These are phyloP conservation scores for Shiraia sp. DNA, from an alignment of 2,329 filamentous ascomycete species.

Conservation along the genomic window DNA sequence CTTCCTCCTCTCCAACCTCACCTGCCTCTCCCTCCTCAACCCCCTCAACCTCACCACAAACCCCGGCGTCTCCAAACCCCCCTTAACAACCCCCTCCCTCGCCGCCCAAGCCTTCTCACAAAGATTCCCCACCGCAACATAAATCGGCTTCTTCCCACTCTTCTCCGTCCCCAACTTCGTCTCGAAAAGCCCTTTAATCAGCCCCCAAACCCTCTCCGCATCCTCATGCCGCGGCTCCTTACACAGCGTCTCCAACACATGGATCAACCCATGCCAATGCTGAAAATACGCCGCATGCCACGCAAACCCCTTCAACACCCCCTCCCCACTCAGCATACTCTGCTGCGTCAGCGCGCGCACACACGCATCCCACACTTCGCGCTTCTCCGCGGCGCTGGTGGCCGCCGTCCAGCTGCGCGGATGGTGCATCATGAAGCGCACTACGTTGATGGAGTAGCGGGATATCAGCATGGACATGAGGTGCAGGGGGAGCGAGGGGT, in stretches of 20 bases:
- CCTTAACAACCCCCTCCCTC: too few relatives aligned
- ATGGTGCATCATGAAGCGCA: constrained; percentile 74
- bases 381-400: constrained; percentile 59
- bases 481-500: constrained; percentile 62
- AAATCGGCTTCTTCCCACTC: constrained; percentile 16
- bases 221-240: constrained; percentile 30
- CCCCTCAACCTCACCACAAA: constrained; percentile 1
- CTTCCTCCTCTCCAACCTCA: too few relatives aligned
- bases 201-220: constrained; percentile 41
- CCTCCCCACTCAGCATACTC: constrained; percentile 63
- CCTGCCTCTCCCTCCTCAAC: too few relatives aligned
- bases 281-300: constrained; percentile 64
- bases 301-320: constrained; percentile 59
- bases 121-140: constrained; percentile 16
- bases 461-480: constrained; percentile 62
- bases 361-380: constrained; percentile 5
- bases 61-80: neutral
- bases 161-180: constrained; percentile 25
- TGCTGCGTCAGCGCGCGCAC: constrained; percentile 69
- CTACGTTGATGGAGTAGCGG: constrained; percentile 71
- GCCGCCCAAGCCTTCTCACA: constrained; percentile 17
- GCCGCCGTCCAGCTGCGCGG: constrained; percentile 62
- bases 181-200: constrained; percentile 37
- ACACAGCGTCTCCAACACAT: constrained; percentile 51
- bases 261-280: constrained; percentile 64